Evolutionary conservation across 176 grass and related monocot genomes (phyloP).

Genomic region (Aegilops bicornis): DNA sequence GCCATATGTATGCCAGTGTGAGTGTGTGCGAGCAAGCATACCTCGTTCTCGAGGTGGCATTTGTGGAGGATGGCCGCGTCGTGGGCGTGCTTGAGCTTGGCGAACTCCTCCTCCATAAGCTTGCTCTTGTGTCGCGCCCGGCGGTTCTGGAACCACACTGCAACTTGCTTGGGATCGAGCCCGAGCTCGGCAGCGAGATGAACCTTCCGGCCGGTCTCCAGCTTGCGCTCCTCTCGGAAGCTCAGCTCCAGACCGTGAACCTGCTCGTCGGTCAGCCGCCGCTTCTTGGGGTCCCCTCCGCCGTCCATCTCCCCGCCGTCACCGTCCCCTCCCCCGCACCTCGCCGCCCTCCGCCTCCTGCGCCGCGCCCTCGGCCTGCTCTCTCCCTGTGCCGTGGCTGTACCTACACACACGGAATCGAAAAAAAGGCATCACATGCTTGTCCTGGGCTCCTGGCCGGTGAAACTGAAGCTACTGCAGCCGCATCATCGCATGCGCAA

Average conservation of each 20-base stretch:
- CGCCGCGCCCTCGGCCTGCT: conserved; percentile 40
- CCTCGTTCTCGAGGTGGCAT: conserved; percentile 97
- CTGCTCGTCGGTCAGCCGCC: conserved; percentile 79
- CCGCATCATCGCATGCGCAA: background rate
- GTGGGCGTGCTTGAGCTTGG: conserved; percentile 80
- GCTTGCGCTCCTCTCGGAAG: conserved; percentile 84
- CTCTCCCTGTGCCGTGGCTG: conserved; percentile 26
- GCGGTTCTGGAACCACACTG: conserved; percentile 99
- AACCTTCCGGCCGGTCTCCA: conserved; percentile 90
- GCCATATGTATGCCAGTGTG: background rate
- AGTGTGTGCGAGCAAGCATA: background rate
- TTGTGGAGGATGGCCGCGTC: conserved; percentile 74
- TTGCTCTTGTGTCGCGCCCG: conserved; percentile 95
- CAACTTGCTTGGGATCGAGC: conserved; percentile 93
- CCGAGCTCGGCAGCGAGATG: conserved; percentile 76
- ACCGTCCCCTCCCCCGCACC: conserved; percentile 3
- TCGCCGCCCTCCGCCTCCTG: conserved; percentile 31
- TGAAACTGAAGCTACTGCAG: background rate
- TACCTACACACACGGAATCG: background rate
- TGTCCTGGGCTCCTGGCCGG: background rate
- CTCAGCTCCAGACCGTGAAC: conserved; percentile 80
- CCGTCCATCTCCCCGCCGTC: conserved; percentile 25
- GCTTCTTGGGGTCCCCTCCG: conserved; percentile 62
- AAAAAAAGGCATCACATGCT: conserved; percentile 1
- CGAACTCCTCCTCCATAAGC: conserved; percentile 90